Evolutionary conservation across 2,329 filamentous ascomycete species (phyloP).

Genomic region (Paracoccidioides lutzii): DNA sequence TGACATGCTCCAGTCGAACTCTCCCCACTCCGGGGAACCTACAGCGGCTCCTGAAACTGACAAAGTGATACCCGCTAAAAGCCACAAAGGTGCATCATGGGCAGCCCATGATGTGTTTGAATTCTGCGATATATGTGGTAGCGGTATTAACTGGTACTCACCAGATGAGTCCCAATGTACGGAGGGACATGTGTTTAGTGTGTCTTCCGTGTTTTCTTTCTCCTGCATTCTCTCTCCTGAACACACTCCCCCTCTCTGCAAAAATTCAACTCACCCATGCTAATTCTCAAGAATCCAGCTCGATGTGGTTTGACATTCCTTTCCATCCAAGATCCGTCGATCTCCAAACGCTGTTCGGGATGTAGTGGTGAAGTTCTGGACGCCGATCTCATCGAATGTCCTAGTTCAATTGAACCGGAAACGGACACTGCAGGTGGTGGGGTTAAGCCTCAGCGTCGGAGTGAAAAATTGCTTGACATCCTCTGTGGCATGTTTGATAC

Average conservation of each 20-base stretch:
- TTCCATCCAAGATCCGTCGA: conserved; percentile 41
- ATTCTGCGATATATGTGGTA: conserved; percentile 40
- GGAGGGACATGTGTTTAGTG: conserved; percentile 41
- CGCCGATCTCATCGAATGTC: not conserved
- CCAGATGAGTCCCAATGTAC: conserved; percentile 35
- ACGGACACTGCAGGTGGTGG: not conserved
- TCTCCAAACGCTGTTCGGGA: conserved; percentile 42
- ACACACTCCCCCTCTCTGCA: not conserved
- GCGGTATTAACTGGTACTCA: conserved; percentile 36
- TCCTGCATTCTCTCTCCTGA: not conserved
- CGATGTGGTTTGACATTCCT: conserved; percentile 43
- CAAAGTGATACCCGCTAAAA: conserved; percentile 11
- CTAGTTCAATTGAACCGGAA: conserved; percentile 10
- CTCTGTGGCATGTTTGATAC: conserved; percentile 8
- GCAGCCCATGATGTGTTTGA: conserved; percentile 27
- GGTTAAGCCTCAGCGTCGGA: not conserved
- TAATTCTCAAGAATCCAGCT: conserved; percentile 17
- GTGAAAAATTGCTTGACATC: not conserved
- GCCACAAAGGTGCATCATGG: conserved; percentile 11
- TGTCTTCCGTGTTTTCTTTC: conserved; percentile 6
- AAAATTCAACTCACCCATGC: too few species aligned
- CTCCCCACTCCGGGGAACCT: not conserved
- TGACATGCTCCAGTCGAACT: not conserved
- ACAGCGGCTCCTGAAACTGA: conserved; percentile 6
- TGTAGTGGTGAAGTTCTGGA: conserved; percentile 34